phyloP scores from a whole-genome alignment of 116 monocot species.

The Posidonia oceanica region DNA sequence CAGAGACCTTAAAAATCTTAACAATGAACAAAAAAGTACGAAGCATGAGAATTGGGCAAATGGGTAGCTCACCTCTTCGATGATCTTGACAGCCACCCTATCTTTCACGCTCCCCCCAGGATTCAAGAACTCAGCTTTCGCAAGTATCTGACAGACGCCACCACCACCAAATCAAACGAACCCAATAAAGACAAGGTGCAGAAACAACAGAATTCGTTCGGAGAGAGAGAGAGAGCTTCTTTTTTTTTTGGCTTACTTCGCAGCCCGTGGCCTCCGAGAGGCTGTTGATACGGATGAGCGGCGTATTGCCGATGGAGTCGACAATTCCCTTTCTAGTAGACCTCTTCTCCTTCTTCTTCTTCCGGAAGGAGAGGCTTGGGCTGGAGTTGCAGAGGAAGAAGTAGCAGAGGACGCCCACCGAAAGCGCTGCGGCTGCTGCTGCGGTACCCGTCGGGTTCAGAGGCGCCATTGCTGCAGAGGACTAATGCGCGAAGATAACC shows the following conservation, averaged over 20 bases:
- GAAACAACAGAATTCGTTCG: too few relatives aligned
- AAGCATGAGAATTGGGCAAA: neutral
- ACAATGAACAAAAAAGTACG: neutral
- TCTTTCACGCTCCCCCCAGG: constrained; percentile 96
- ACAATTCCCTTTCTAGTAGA: constrained; percentile 35
- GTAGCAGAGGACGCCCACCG: neutral
- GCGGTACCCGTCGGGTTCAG: neutral
- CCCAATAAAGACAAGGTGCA: neutral
- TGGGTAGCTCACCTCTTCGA: constrained; percentile 60
- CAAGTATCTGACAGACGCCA: constrained; percentile 50
- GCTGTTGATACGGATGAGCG: constrained; percentile 85
- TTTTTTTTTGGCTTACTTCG: constrained; percentile 35
- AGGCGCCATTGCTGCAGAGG: neutral
- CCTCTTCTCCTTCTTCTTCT: neutral
- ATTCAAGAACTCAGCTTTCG: constrained; percentile 95
- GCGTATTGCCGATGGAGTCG: constrained; percentile 73
- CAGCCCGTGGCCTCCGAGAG: constrained; percentile 91
- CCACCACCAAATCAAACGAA: neutral
- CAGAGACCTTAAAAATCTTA: neutral
- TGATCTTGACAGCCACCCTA: constrained; percentile 85
- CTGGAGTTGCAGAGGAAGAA: neutral
- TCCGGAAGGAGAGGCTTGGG: neutral
- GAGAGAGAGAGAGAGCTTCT: too few relatives aligned
- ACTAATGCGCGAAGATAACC: too few relatives aligned
- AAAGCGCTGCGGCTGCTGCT: constrained; percentile 5